Evolutionary conservation across 1,284 basidiomycete species (phyloP).

Genomic region (Golubevia pallescens): DNA sequence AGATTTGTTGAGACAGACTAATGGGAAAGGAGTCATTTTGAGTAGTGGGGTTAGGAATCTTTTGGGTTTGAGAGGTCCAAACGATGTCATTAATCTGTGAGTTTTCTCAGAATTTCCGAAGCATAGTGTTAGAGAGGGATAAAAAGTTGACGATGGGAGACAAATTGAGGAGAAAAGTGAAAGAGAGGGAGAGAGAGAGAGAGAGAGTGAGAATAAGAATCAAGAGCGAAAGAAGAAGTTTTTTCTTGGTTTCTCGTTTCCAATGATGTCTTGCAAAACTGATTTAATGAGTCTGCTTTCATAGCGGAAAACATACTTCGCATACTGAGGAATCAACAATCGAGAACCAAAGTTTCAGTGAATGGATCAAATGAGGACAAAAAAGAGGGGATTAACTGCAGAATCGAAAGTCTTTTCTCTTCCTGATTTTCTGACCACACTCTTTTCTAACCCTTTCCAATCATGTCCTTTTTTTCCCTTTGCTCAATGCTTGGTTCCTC

Average conservation of each 20-base stretch:
- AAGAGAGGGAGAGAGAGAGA: constrained; percentile 1
- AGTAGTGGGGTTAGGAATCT: constrained; percentile 36
- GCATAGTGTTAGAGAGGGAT: not conserved
- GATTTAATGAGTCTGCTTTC: too few species aligned
- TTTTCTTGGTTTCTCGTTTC: not conserved
- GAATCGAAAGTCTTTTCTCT: not conserved
- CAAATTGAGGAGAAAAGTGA: constrained; percentile 7
- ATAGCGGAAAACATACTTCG: too few species aligned
- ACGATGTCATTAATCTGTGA: constrained; percentile 56
- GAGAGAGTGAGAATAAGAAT: not conserved
- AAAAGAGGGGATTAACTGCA: too few species aligned
- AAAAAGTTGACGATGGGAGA: constrained; percentile 1
- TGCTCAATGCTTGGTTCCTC: not conserved
- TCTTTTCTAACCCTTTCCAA: not conserved
- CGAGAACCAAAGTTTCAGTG: too few species aligned
- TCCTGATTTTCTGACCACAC: not conserved
- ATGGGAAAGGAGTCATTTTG: constrained; percentile 56
- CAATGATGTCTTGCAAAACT: too few species aligned
- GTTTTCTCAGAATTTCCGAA: constrained; percentile 3
- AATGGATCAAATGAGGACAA: too few species aligned
- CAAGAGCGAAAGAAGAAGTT: not conserved
- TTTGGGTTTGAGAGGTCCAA: constrained; percentile 41
- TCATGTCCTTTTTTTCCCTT: not conserved
- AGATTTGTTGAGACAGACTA: constrained; percentile 52
- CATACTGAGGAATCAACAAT: too few species aligned